Percentiles rank a stretch among this genome's conserved stretches.
Evolutionary conservation across 1,284 basidiomycete genomes (phyloP).

Genomic region (Anthracocystis walkeri): DNA sequence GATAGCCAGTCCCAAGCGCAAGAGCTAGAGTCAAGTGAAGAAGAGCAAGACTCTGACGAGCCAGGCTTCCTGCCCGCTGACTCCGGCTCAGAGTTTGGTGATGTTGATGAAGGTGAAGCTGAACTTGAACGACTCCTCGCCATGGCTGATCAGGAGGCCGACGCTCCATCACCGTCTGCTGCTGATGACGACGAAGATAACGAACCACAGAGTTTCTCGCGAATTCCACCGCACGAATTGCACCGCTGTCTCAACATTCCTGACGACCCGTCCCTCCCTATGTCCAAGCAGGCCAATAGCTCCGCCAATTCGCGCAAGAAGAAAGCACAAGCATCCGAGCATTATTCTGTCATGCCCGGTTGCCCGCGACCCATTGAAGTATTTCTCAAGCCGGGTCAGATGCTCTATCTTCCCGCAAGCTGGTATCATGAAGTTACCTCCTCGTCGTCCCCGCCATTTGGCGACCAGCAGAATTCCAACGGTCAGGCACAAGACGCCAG

Average conservation of each 20-base stretch:
- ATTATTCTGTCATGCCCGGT: constrained; percentile 20
- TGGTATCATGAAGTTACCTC: constrained; percentile 70
- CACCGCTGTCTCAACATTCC: constrained; percentile 56
- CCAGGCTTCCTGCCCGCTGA: constrained; percentile 34
- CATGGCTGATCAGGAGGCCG: constrained; percentile 16
- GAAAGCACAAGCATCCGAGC: constrained; percentile 18
- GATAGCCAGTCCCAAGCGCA: neutral
- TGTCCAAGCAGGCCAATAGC: constrained; percentile 8
- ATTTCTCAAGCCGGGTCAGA: constrained; percentile 62
- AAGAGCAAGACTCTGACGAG: constrained; percentile 14
- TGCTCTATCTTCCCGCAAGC: constrained; percentile 68
- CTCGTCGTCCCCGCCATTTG: constrained; percentile 29
- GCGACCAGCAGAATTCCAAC: constrained; percentile 1
- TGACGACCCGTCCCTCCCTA: constrained; percentile 27
- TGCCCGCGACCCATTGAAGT: constrained; percentile 65
- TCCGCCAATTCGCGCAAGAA: neutral
- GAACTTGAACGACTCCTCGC: constrained; percentile 38
- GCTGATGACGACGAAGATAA: constrained; percentile 22
- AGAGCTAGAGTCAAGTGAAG: constrained; percentile 17
- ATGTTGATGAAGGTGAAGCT: constrained; percentile 56
- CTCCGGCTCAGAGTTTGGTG: constrained; percentile 48
- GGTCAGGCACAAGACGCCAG: constrained; percentile 3
- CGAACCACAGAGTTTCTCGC: constrained; percentile 66
- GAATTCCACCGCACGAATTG: constrained; percentile 54
- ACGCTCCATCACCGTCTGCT: constrained; percentile 9